Evolutionary conservation across 192 early-diverging fungal genomes (phyloP), one percentile per base, ranked within the genome.

Genomic region (Linnemannia zychae): DNA sequence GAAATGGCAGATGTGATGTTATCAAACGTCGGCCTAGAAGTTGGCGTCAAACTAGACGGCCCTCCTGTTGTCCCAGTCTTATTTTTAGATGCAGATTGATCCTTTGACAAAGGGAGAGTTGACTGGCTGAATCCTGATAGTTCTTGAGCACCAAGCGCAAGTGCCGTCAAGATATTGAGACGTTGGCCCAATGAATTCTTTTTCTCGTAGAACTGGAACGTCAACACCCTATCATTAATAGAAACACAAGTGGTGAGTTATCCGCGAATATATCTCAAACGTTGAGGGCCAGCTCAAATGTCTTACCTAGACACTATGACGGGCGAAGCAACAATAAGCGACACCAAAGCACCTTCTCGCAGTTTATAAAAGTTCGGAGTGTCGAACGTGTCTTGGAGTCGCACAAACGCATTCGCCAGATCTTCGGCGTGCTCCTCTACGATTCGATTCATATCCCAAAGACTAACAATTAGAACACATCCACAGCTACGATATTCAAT

Each of bases 121-220:
- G 60, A 37, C 5, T 44, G 66, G 33, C 76, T 74, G 47, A 57
- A 72, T 31, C 82, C 82, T 4, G 82, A 71, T 16, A 84, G 65
- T 34, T 84, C 81, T 38, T 57, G 72, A 4, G 82, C 82, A 15
- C 77, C 82, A 18, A 78, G 68, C 5, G 52, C 72, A 31, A 84
- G 44, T 0, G 77, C 82, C 6, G 82, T 79, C 33, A 84, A 50
- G n/a, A 84, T 75, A n/a, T 79, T 84, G 3, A 84, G 68, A 31
- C 77, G 37, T 36, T 84, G 82, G 4, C 82, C 82, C 6, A 79
- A 24, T 3, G 82, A 84, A 22, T 84, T 84, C 36, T 44, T 66
- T 74, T 75, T 78, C 68, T 74, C 72, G 22, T 84, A 84, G 52
- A 84, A 84, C 18, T 84, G 46, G 7, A n/a, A 28, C 7, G 76